Conservation (phyloP, 768 basidiomycete genomes). For the Rhodotorula taiwanensis region DNA sequence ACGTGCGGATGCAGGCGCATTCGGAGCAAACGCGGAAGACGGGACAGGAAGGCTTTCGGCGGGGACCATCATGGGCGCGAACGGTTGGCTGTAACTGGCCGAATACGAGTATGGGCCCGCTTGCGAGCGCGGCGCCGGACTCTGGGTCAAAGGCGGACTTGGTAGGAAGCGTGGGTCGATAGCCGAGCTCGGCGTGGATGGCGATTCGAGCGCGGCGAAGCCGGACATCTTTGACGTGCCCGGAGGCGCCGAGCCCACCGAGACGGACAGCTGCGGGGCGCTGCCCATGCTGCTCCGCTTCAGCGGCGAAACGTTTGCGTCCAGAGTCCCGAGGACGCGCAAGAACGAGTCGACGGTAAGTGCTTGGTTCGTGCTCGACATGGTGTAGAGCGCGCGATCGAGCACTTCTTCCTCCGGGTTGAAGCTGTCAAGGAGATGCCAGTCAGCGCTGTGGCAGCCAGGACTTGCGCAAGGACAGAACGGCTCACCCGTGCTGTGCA, state of each 20-base stretch:
- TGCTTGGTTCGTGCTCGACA: conserved; percentile 10
- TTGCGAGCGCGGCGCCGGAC: no score
- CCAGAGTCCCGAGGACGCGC: conserved; percentile 20
- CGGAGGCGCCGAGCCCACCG: no score
- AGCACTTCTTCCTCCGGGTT: conserved; percentile 26
- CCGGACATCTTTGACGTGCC: conserved; percentile 9
- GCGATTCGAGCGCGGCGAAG: conserved; percentile 33
- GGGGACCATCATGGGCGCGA: no score
- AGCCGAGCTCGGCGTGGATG: conserved; percentile 18
- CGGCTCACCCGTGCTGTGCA: conserved; percentile 27
- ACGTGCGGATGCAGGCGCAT: background rate
- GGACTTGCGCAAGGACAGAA: no score
- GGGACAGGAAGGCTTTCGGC: background rate
- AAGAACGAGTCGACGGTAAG: conserved; percentile 31
- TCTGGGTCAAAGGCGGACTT: no score
- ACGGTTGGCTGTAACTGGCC: background rate
- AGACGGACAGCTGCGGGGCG: conserved; percentile 4
- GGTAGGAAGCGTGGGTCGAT: background rate
- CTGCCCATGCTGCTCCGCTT: background rate
- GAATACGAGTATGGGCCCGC: background rate
- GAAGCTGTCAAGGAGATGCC: background rate
- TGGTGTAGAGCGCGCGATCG: conserved; percentile 12
- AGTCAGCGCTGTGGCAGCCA: no score
- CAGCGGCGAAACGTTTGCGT: conserved; percentile 5
- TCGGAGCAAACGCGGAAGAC: background rate